phyloP scores from a whole-genome alignment of 129 eudicot genomes.

The Apium graveolens region DNA sequence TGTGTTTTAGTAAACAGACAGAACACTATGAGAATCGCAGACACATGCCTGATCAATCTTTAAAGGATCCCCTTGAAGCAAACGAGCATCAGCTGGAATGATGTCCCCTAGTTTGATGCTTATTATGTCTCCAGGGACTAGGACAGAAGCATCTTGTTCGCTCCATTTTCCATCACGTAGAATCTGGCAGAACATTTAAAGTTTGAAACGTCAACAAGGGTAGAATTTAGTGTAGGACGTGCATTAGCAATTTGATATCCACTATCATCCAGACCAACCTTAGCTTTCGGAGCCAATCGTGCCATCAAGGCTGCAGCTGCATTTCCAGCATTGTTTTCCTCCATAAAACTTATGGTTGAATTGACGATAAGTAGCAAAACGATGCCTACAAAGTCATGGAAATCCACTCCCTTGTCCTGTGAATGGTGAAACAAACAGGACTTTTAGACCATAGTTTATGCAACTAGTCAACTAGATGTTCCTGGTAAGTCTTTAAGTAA shows the following conservation, averaged over 20 bases:
- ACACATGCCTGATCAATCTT: constrained; percentile 47
- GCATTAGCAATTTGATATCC: background rate
- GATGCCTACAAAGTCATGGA: constrained; percentile 45
- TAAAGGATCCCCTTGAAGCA: constrained; percentile 47
- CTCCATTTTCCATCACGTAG: constrained; percentile 56
- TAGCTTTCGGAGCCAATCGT: constrained; percentile 54
- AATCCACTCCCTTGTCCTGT: constrained; percentile 21
- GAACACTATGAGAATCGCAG: background rate
- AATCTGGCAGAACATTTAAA: constrained; percentile 22
- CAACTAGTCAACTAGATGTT: constrained; percentile 13
- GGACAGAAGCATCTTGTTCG: constrained; percentile 46
- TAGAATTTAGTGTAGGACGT: background rate
- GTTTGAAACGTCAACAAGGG: background rate
- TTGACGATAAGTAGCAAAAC: constrained; percentile 35
- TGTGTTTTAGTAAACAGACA: background rate
- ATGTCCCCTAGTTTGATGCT: constrained; percentile 53
- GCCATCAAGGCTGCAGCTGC: constrained; percentile 66
- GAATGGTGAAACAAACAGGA: constrained; percentile 7
- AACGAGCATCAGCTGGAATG: constrained; percentile 55
- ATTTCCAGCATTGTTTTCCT: constrained; percentile 50
- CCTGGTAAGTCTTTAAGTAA: background rate
- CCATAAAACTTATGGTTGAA: constrained; percentile 51
- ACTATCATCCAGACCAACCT: constrained; percentile 19
- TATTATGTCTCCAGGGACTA: constrained; percentile 51
- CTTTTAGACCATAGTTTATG: background rate